Base-by-base conservation (phyloP, 495 filamentous ascomycete genomes). In the Daldinia caldariorum region DNA sequence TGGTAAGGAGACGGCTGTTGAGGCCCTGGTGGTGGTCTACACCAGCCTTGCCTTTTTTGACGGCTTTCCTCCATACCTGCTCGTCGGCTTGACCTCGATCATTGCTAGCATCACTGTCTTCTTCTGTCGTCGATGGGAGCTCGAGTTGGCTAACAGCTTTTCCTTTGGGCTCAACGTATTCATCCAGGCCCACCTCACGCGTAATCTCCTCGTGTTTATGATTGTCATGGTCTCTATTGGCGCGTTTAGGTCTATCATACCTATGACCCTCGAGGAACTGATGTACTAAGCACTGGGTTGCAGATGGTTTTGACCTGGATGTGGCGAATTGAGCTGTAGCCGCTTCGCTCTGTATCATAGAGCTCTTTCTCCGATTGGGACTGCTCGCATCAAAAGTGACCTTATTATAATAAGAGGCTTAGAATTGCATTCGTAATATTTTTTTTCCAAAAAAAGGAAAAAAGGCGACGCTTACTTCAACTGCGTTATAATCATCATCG, bases 351-450 rank as follows among this genome's bases (percentile, higher is more conserved):
- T 85, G 79, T 8, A 92, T 90, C 35, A 97, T 83, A 43, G 94
- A 97, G 63, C 93, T 93, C 81, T 94, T 94, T 70, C 94, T 89
- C 31, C 94, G 91, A 72, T 91, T 90, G n/a, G 84, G 87, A 70
- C 81, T 90, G 35, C 89, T 83, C 5, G 85, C 76, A 69, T 90
- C 88, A 79, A 97, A 93, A 55, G 90, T 83, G 35, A 97, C 92
- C 91, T 97, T 65, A 8, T 97, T 65, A 8, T 18, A 53, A 63
- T 64, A 14, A 39, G 12, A 45, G 6, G 32, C 4, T 41, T 20
- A 29, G 37, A 45, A 10, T 4, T 6, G 31, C n/a, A 0, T 45
- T 41, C 18, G 5, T 3, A 8, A 4, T 67, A 58, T 37, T 43
- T 45, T 26, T 26, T 37, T 14, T 20, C n/a, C n/a, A n/a, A n/a